These are phyloP conservation scores for Microthlaspi erraticum DNA, from an alignment of 345 rosid genomes.

Conservation along the genomic window DNA sequence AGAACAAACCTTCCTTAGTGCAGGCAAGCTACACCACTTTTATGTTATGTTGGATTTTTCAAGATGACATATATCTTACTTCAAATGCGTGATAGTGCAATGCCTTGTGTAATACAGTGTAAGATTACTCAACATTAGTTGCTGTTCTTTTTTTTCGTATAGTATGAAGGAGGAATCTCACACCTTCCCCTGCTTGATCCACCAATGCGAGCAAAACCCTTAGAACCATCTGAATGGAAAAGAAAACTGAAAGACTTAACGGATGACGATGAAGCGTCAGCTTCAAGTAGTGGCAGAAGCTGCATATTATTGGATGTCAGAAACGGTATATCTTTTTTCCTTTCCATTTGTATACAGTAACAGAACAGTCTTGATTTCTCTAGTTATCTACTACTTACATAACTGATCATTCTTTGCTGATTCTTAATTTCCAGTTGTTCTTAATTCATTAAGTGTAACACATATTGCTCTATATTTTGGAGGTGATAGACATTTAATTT, in stretches of 20 bases:
- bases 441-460: not conserved
- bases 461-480: conserved; percentile 10
- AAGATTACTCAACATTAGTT: conserved; percentile 8
- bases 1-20: conserved; percentile 84
- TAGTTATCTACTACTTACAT: not conserved
- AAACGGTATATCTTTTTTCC: conserved; percentile 60
- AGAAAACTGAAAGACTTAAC: conserved; percentile 56
- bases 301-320: conserved; percentile 79
- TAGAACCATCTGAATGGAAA: conserved; percentile 89
- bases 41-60: conserved; percentile 8
- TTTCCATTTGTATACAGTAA: not conserved
- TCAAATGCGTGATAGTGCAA: not conserved
- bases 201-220: conserved; percentile 72
- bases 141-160: conserved; percentile 26
- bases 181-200: conserved; percentile 84
- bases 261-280: conserved; percentile 34
- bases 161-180: conserved; percentile 85
- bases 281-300: conserved; percentile 45
- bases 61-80: not conserved
- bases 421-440: not conserved
- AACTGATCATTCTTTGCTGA: conserved; percentile 5
- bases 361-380: conserved; percentile 4
- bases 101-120: conserved; percentile 12
- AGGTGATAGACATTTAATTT: conserved; percentile 34
- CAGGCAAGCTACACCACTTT: conserved; percentile 60